Evolutionary conservation across 129 eudicot genomes (phyloP), one percentile per base, ranked within the genome.

Genomic region (Arctium lappa): DNA sequence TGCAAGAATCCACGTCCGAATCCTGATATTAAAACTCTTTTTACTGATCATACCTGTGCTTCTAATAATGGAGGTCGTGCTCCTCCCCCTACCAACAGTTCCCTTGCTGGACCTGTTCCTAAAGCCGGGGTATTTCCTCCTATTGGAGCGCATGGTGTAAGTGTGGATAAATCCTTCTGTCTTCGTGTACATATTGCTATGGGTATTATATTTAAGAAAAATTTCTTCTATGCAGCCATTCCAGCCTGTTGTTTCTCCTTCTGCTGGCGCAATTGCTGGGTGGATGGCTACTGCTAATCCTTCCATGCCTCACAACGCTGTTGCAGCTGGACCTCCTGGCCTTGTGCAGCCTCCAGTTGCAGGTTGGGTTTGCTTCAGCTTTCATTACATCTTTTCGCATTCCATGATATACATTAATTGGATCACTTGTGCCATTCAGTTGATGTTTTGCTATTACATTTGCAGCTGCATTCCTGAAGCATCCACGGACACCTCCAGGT

Each of bases 1-100:
- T 93, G 98, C 91, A 93, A 93, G 88, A 93, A 88, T 81, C 98
- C 98, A 39, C 95, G 98, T 15, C 91, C 97, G 11, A 93, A 93
- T 79, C 98, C 98, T 77, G 97, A 93, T 82, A 93, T 93, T 46
- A 91, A 93, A 86, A 93, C 98, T 33, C 97, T 93, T 37, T 91
- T 93, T 76, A 84, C 76, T 38, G 98, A 93, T 85, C 98, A 93
- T 83, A 87, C 90, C 30, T 93, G 98, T 88, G 89, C 90, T 72
- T 79, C 94, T 72, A 88, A 81, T 71, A 93, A 93, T 79, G 98
- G 98, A 33, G 83, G 88, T 56, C 94, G 94, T 27, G 92, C 85
- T 46, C 92, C 96, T 76, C 91, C 89, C 63, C 97, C 94, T 73
- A 76, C 75, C 69, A 91, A 89, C 85, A 79, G 84, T 66, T 85